Evolutionary conservation across 441 rosid genomes (phyloP).

Genomic region (Viola pubescens): DNA sequence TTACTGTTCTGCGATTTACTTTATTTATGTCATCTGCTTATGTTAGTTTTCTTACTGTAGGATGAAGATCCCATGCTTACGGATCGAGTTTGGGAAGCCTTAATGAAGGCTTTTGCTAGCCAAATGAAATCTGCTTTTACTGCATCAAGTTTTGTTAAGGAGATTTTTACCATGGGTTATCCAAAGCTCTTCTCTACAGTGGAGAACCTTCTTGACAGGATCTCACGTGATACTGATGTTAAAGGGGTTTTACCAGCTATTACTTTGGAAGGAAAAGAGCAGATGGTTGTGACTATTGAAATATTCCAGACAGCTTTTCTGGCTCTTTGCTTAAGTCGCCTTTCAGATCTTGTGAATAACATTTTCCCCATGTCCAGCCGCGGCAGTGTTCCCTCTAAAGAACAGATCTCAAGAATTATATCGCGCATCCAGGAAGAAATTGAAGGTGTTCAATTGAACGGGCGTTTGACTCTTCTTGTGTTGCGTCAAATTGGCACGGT

Average conservation of each 20-base stretch:
- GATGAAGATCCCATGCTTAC: slow-evolving; percentile 80
- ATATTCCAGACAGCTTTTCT: slow-evolving; percentile 89
- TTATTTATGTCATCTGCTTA: slow-evolving; percentile 16
- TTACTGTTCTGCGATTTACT: slow-evolving; percentile 7
- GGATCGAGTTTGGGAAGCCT: slow-evolving; percentile 93
- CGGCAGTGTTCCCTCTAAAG: slow-evolving; percentile 89
- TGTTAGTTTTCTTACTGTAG: slow-evolving; percentile 23
- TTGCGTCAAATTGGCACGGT: slow-evolving; percentile 82
- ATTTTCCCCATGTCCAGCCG: slow-evolving; percentile 87
- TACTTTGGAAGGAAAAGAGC: slow-evolving; percentile 60
- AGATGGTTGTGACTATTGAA: slow-evolving; percentile 72
- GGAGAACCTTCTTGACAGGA: slow-evolving; percentile 86
- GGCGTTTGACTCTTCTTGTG: slow-evolving; percentile 82
- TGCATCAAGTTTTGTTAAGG: slow-evolving; percentile 96
- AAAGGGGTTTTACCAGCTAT: slow-evolving; percentile 88
- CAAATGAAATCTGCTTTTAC: slow-evolving; percentile 96
- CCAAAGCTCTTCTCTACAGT: slow-evolving; percentile 83
- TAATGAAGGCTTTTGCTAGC: slow-evolving; percentile 77
- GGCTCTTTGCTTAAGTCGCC: slow-evolving; percentile 63
- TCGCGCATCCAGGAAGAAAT: slow-evolving; percentile 86
- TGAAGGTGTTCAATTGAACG: slow-evolving; percentile 88
- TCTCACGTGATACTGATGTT: slow-evolving; percentile 70
- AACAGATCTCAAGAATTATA: slow-evolving; percentile 68
- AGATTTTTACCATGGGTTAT: slow-evolving; percentile 80
- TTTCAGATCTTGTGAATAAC: slow-evolving; percentile 82